These are phyloP conservation scores for Paramecium bursaria DNA, from an alignment of 73 alveolate species.

Conservation along the genomic window DNA sequence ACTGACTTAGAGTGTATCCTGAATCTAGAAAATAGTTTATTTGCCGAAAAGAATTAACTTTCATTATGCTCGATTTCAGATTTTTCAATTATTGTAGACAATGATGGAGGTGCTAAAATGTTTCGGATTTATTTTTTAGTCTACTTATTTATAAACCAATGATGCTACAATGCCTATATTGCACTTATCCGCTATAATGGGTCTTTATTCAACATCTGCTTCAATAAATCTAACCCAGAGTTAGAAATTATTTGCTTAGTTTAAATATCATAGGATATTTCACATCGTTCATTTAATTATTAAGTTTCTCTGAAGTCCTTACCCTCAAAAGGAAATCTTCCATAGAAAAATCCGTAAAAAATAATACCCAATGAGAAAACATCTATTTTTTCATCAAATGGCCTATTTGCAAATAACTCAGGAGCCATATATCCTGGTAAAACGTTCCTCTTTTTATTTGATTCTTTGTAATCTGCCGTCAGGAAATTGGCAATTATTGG, in stretches of 20 bases:
- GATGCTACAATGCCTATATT: conserved; percentile 9
- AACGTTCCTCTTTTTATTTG: neutral
- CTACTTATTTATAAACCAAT: conserved; percentile 47
- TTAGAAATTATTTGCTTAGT: conserved; percentile 27
- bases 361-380: conserved; percentile 64
- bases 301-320: conserved; percentile 58
- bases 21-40: conserved; percentile 2
- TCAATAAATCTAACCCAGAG: conserved; percentile 23
- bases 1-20: conserved; percentile 29
- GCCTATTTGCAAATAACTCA: conserved; percentile 46
- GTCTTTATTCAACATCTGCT: conserved; percentile 25
- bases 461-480: conserved; percentile 27
- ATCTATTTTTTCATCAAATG: conserved; percentile 65
- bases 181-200: conserved; percentile 1
- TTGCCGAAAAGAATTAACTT: neutral
- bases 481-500: conserved; percentile 23
- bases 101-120: conserved; percentile 15
- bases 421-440: conserved; percentile 69
- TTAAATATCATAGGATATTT: conserved; percentile 18
- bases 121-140: conserved; percentile 1
- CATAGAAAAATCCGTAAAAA: conserved; percentile 49
- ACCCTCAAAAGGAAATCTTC: conserved; percentile 68
- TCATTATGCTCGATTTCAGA: conserved; percentile 40
- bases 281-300: conserved; percentile 61
- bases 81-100: conserved; percentile 41